Evolutionary conservation across 305 asterid species (phyloP), one percentile per base, ranked within the genome.

Genomic region (Solanum hybrid): DNA sequence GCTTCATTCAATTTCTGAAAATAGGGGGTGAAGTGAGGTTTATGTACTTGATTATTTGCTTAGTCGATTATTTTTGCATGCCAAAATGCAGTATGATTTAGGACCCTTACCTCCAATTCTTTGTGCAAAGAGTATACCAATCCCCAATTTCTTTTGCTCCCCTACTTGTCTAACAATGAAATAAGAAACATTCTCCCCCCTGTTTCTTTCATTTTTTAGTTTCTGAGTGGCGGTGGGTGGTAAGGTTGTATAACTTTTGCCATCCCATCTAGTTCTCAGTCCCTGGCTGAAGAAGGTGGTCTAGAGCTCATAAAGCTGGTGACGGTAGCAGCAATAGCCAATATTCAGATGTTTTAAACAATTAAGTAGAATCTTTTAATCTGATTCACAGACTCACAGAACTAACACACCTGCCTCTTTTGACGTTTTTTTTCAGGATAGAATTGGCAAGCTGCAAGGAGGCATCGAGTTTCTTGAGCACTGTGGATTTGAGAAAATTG

Each of bases 401-500:
- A 85, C 56, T 60, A 34, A 60, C 34, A 12, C 32, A 22, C 5
- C 32, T 35, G 9, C 72, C 29, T 60, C 60, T 86, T 80, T 26
- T 75, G 90, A 42, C 34, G 1, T 78, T 22, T 35, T 35, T 72
- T 36, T 37, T 90, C 98, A 97, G 99, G 98, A 96, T 26, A 96
- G 98, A 90, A 95, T 97, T 46, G 98, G 99, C 90, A 97, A 94
- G 85, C 91, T 97, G 92, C 90, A 95, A 93, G 99, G 98, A 80
- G 98, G 99, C 90, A 89, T 96, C 1, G 98, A 96, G 88, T 97
- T 97, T 92, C 98, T 98, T 17, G 96, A 96, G 92, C 98, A 94
- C 35, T 97, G 98, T 87, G 99, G 99, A 90, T 98, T 98, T 11
- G 98, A 96, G 93, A 98, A 93, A 94, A 89, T 95, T 12, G 99